Conservation (phyloP, 1,284 basidiomycete genomes). For the Volvariella volvacea region DNA sequence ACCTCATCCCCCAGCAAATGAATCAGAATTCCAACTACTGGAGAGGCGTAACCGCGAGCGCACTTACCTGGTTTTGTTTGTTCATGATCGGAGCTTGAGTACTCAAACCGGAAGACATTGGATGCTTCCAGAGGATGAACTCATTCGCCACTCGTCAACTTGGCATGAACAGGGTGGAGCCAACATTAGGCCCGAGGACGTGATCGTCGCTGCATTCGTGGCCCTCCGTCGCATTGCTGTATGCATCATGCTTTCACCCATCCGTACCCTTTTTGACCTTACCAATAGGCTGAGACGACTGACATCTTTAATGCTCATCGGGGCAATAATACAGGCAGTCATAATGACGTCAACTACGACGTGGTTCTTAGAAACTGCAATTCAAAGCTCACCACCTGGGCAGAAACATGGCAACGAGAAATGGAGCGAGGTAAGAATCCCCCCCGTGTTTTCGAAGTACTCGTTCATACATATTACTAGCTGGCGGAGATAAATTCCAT, state of each 20-base stretch:
- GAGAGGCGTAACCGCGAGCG: constrained; percentile 78
- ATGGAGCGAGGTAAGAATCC: constrained; percentile 54
- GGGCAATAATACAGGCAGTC: constrained; percentile 33
- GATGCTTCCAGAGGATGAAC: constrained; percentile 80
- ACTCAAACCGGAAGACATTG: constrained; percentile 78
- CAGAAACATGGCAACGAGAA: constrained; percentile 58
- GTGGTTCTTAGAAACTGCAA: constrained; percentile 66
- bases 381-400: constrained; percentile 62
- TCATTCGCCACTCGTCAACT: constrained; percentile 53
- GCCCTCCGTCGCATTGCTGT: constrained; percentile 70
- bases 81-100: constrained; percentile 76
- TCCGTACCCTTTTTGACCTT: constrained; percentile 7
- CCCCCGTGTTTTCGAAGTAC: constrained; percentile 9
- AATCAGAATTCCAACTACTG: constrained; percentile 54
- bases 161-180: constrained; percentile 63
- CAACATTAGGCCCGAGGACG: constrained; percentile 66
- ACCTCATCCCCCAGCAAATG: constrained; percentile 42
- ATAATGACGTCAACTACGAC: constrained; percentile 63
- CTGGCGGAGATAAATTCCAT: constrained; percentile 63
- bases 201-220: constrained; percentile 69
- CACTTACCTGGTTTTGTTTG: constrained; percentile 76
- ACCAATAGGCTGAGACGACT: constrained; percentile 60
- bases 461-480: constrained; percentile 26
- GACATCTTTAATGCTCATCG: constrained; percentile 62
- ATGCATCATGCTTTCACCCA: constrained; percentile 19